Conservation (phyloP, 305 asterid species). For the Fraxinus sp. region DNA sequence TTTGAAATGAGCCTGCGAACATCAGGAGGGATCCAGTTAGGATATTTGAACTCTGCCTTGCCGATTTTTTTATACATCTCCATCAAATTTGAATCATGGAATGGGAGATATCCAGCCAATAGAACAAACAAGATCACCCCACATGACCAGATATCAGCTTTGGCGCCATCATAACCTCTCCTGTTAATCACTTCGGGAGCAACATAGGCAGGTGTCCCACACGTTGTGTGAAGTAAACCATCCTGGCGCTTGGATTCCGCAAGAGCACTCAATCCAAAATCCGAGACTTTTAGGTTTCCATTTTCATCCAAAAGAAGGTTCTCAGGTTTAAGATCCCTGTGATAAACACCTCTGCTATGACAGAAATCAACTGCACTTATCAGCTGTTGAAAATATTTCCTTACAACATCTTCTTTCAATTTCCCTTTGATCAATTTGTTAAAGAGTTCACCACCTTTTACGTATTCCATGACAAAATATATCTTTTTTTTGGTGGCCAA, state of each 20-base stretch:
- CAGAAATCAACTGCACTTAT: constrained; percentile 73
- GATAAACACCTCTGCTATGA: constrained; percentile 70
- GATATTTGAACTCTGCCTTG: constrained; percentile 60
- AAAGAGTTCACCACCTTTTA: constrained; percentile 73
- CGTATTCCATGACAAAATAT: constrained; percentile 66
- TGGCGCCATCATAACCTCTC: constrained; percentile 69
- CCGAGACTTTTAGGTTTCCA: constrained; percentile 63
- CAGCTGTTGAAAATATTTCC: constrained; percentile 67
- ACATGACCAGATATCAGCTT: constrained; percentile 75
- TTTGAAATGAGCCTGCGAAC: constrained; percentile 54
- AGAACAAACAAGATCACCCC: constrained; percentile 68
- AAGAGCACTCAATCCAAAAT: constrained; percentile 73
- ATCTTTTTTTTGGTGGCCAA: constrained; percentile 68
- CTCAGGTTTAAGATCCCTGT: constrained; percentile 76
- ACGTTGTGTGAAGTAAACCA: constrained; percentile 67
- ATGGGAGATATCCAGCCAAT: constrained; percentile 63
- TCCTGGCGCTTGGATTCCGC: constrained; percentile 55
- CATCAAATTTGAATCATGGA: constrained; percentile 61
- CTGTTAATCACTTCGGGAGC: constrained; percentile 70
- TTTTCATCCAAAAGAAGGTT: constrained; percentile 67
- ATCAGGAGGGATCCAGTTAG: constrained; percentile 55
- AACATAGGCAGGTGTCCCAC: constrained; percentile 82
- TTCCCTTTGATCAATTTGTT: constrained; percentile 58
- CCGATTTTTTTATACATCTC: constrained; percentile 68
- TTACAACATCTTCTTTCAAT: constrained; percentile 56